phyloP scores from a whole-genome alignment of 2,329 filamentous ascomycete genomes.

The Chaetomiaceae sp. region DNA sequence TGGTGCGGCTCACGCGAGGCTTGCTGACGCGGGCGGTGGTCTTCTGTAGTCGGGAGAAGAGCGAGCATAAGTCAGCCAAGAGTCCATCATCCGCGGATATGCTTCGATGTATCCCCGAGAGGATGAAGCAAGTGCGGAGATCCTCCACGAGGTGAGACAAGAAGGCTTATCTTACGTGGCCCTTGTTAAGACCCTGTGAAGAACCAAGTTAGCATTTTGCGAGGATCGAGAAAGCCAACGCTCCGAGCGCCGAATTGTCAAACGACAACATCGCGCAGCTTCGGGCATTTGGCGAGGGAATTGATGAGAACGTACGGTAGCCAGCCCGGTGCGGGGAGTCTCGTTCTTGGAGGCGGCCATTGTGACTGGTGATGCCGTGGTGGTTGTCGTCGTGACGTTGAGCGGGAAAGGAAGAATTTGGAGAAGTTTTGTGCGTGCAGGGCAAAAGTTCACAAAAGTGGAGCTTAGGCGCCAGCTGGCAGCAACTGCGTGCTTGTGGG shows the following conservation, averaged over 20 bases:
- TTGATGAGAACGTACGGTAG: conserved; percentile 14
- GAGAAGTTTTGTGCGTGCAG: conserved; percentile 19
- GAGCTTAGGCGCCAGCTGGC: conserved; percentile 6
- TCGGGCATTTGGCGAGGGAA: neutral
- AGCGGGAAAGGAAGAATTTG: conserved; percentile 5
- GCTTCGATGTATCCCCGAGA: conserved; percentile 23
- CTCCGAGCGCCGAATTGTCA: neutral
- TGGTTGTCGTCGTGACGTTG: conserved; percentile 24
- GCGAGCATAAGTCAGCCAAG: conserved; percentile 38
- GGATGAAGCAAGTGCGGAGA: conserved; percentile 50
- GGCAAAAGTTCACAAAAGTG: conserved; percentile 22
- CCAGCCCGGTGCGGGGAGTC: conserved; percentile 22
- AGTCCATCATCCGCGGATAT: conserved; percentile 24
- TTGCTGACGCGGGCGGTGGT: conserved; percentile 75
- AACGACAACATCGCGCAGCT: neutral
- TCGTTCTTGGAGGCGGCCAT: conserved; percentile 23
- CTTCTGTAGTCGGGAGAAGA: conserved; percentile 57
- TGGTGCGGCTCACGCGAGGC: conserved; percentile 78
- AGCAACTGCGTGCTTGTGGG: neutral
- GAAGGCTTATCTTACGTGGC: conserved; percentile 48
- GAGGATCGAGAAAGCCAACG: neutral
- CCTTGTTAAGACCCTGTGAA: conserved; percentile 51
- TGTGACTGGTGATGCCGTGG: conserved; percentile 22
- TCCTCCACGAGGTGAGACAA: conserved; percentile 71
- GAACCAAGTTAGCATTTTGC: conserved; percentile 13